Percentiles rank a stretch among this genome's conserved stretches.
Conservation (phyloP, 2,329 filamentous ascomycete species). For the Ambrosiella xylebori region DNA sequence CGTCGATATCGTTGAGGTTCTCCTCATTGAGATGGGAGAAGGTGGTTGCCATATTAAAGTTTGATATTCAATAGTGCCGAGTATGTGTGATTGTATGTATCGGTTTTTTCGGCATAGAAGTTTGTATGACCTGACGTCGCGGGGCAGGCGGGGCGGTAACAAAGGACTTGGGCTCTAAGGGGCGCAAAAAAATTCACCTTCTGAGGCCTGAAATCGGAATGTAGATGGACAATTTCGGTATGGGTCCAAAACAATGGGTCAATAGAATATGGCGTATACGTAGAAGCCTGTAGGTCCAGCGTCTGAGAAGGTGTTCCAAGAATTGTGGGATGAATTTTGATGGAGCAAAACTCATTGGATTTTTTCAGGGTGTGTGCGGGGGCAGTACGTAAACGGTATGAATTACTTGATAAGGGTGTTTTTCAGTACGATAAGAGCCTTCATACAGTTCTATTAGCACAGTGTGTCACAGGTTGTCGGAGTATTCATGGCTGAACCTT, state of each 20-base stretch:
- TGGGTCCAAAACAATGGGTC: neutral
- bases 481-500: conserved; percentile 8
- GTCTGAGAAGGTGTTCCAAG: neutral
- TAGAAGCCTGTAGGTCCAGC: neutral
- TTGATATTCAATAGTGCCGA: neutral
- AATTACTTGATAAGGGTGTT: neutral
- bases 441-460: conserved; percentile 4
- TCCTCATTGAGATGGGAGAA: conserved; percentile 88
- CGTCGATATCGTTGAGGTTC: conserved; percentile 59
- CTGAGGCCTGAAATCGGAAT: neutral
- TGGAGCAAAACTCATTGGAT: conserved; percentile 2
- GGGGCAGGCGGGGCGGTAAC: conserved; percentile 10
- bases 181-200: conserved; percentile 1
- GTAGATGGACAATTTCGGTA: neutral
- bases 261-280: neutral
- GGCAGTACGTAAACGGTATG: conserved; percentile 5
- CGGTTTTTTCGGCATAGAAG: conserved; percentile 6
- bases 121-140: conserved; percentile 1
- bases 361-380: conserved; percentile 12
- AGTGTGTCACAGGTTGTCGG: neutral
- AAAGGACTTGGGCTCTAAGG: conserved; percentile 3
- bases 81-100: conserved; percentile 6
- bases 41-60: conserved; percentile 72
- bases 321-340: conserved; percentile 12
- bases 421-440: neutral